Evolutionary conservation across 176 grass and related monocot genomes (phyloP).

Genomic region (Avena sativa): DNA sequence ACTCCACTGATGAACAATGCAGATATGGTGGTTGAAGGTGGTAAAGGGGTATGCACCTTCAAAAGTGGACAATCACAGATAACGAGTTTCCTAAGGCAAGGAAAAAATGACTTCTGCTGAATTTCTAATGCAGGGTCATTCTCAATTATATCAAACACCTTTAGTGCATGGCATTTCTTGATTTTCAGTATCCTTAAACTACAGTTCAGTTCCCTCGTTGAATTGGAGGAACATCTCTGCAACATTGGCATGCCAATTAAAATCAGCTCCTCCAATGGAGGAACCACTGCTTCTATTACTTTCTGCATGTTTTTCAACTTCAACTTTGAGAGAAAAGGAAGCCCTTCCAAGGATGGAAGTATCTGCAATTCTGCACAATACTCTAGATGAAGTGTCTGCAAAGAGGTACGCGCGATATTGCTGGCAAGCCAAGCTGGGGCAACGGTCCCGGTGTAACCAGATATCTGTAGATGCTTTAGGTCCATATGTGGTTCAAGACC

Average conservation of each 20-base stretch:
- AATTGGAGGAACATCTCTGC: slow-evolving; percentile 23
- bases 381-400: slow-evolving; percentile 40
- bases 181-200: slow-evolving; percentile 35
- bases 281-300: slow-evolving; percentile 17
- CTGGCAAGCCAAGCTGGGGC: slow-evolving; percentile 23
- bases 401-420: slow-evolving; percentile 6
- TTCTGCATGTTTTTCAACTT: neutral
- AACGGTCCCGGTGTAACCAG: neutral
- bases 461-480: slow-evolving; percentile 29
- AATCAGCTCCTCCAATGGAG: slow-evolving; percentile 39
- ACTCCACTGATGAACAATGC: neutral
- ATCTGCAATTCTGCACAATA: slow-evolving; percentile 20
- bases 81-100: neutral
- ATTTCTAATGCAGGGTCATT: neutral
- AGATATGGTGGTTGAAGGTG: slow-evolving; percentile 14
- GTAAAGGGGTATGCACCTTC: slow-evolving; percentile 1
- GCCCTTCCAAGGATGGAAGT: slow-evolving; percentile 15
- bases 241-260: slow-evolving; percentile 1
- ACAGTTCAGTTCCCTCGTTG: neutral
- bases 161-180: neutral
- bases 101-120: slow-evolving; percentile 6
- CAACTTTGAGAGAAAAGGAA: slow-evolving; percentile 29
- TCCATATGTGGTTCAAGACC: slow-evolving; percentile 25
- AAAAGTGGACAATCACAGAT: neutral
- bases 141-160: slow-evolving; percentile 28